A percentile compares a stretch with the other conserved stretches of the same genome.
These are phyloP conservation scores for Metarhizium sp. DNA, from an alignment of 2,329 filamentous ascomycete species.

Conservation along the genomic window DNA sequence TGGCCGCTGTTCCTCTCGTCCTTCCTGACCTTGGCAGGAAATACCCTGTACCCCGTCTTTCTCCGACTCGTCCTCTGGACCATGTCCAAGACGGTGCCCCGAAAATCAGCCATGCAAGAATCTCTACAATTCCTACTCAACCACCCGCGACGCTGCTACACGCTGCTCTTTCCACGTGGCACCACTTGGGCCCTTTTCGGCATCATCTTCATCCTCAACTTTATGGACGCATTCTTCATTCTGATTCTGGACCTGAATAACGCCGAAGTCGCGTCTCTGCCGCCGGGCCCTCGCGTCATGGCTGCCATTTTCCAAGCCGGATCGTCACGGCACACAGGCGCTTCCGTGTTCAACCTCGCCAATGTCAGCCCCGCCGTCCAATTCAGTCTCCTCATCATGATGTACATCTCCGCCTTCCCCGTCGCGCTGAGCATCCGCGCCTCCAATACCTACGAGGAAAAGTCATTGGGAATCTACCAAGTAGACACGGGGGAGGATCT, in stretches of 20 bases:
- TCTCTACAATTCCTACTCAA: slow-evolving; percentile 49
- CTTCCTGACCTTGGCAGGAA: slow-evolving; percentile 40
- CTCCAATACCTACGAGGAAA: slow-evolving; percentile 53
- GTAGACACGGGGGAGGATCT: background rate
- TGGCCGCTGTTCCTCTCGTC: slow-evolving; percentile 37
- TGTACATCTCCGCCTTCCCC: slow-evolving; percentile 55
- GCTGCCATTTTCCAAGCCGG: slow-evolving; percentile 50
- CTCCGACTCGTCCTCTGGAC: slow-evolving; percentile 50
- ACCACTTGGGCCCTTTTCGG: slow-evolving; percentile 49
- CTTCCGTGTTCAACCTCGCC: slow-evolving; percentile 39
- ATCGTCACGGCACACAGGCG: slow-evolving; percentile 38
- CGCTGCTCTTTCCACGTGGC: slow-evolving; percentile 47
- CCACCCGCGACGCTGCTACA: slow-evolving; percentile 54
- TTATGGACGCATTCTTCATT: slow-evolving; percentile 46
- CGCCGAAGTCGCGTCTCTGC: slow-evolving; percentile 33
- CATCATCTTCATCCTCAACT: slow-evolving; percentile 42
- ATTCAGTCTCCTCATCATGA: slow-evolving; percentile 52
- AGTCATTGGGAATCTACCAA: slow-evolving; percentile 47
- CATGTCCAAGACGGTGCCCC: slow-evolving; percentile 35
- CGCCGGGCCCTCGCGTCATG: slow-evolving; percentile 36
- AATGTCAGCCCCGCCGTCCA: slow-evolving; percentile 44
- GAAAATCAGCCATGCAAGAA: slow-evolving; percentile 27
- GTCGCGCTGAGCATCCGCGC: slow-evolving; percentile 54
- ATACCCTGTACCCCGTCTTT: slow-evolving; percentile 48
- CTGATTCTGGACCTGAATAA: slow-evolving; percentile 43